A percentile compares a stretch with the other conserved stretches of the same genome.
Conservation (phyloP, 768 basidiomycete species). For the Boletales sp. region DNA sequence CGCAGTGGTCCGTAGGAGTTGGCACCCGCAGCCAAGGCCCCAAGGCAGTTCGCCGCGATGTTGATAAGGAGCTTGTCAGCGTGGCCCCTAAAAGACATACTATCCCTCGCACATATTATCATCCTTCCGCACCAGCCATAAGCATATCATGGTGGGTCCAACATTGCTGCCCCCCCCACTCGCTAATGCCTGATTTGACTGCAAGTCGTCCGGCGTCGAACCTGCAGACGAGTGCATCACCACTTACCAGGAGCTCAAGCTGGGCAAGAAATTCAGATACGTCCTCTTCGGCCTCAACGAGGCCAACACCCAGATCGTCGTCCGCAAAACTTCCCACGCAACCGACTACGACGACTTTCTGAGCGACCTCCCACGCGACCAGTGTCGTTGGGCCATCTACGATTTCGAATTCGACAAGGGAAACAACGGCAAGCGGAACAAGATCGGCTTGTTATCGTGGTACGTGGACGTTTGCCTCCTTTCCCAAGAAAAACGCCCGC, state of each 20-base stretch:
- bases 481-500: neutral
- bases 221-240: slow-evolving; percentile 52
- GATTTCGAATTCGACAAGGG: slow-evolving; percentile 82
- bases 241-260: slow-evolving; percentile 21
- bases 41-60: neutral
- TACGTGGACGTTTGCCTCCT: slow-evolving; percentile 27
- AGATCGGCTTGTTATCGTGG: slow-evolving; percentile 84
- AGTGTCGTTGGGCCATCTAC: slow-evolving; percentile 89
- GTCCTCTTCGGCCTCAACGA: slow-evolving; percentile 73
- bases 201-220: slow-evolving; percentile 33
- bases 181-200: neutral
- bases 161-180: neutral
- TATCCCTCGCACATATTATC: no score
- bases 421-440: slow-evolving; percentile 67
- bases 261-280: slow-evolving; percentile 64
- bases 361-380: slow-evolving; percentile 62
- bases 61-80: slow-evolving; percentile 10
- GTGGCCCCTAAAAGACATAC: slow-evolving; percentile 15
- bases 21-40: no score
- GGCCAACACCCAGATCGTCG: slow-evolving; percentile 67
- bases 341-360: slow-evolving; percentile 71
- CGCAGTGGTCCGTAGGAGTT: slow-evolving; percentile 3
- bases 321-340: slow-evolving; percentile 57
- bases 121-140: neutral
- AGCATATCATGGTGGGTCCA: slow-evolving; percentile 24